Conservation (phyloP, 495 filamentous ascomycete genomes). For the Cryomyces antarcticus region DNA sequence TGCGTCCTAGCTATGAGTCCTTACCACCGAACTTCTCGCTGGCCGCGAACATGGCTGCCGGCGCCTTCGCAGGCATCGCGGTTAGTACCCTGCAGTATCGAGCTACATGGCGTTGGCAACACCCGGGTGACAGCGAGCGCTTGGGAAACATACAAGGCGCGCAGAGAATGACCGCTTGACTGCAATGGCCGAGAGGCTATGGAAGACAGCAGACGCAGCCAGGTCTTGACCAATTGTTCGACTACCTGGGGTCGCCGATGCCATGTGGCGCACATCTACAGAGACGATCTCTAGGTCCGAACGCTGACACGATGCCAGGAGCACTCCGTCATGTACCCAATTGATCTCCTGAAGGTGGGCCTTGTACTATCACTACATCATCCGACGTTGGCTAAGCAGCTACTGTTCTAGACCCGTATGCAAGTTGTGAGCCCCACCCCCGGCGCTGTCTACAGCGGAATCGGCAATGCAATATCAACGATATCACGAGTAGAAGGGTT, state of each 20-base stretch:
- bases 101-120: not conserved
- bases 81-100: slow-evolving; percentile 28
- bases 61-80: slow-evolving; percentile 92
- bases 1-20: slow-evolving; percentile 36
- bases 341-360: slow-evolving; percentile 90
- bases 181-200: not conserved
- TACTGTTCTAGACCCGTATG: slow-evolving; percentile 63
- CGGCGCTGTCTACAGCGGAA: slow-evolving; percentile 71
- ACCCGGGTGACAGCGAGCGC: too few species aligned
- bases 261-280: too few species aligned
- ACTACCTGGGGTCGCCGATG: not conserved
- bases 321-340: slow-evolving; percentile 95
- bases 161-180: not conserved
- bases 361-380: not conserved
- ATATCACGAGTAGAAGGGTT: slow-evolving; percentile 81
- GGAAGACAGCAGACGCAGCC: not conserved
- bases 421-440: slow-evolving; percentile 80
- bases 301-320: slow-evolving; percentile 23
- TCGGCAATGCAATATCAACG: slow-evolving; percentile 77
- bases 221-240: too few species aligned
- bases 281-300: not conserved
- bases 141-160: too few species aligned
- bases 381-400: slow-evolving; percentile 10
- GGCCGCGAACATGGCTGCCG: slow-evolving; percentile 66
- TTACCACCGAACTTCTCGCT: slow-evolving; percentile 51